Evolutionary conservation across 2,329 filamentous ascomycete species (phyloP), one percentile per base, ranked within the genome.

Genomic region (Aciculosporium take): DNA sequence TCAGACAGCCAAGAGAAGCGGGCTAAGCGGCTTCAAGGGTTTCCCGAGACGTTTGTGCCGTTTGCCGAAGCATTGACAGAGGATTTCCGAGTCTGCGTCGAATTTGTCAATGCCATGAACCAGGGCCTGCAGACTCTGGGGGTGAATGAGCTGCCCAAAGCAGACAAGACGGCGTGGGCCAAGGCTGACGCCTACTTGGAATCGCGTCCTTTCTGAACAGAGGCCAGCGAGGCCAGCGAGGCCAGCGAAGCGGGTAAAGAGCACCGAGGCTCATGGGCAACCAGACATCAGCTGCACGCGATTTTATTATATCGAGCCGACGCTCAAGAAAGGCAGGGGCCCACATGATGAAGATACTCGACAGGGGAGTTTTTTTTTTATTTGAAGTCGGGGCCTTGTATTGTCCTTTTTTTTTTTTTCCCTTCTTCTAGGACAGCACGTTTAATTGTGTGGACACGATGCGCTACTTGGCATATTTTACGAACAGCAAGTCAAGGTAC

Each of bases 91-190:
- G 65, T 74, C 20, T 69, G 68, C 32, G 72, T 69, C 47, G 64
- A 65, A 27, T 77, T 81, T 53, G 71, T 80, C 48, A 65, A 69
- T 42, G 73, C 74, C 4, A 55, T 81, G 28, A 65, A 71, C 47
- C 65, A 64, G 17, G 76, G 75, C 32, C 59, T 81, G n/a, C 67
- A 73, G 56, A 67, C 64, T 8, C 55, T 80, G 7, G 65, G 64
- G 38, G 59, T 57, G 23, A 63, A 67, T 40, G 65, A 72, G 48
- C 51, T 79, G 13, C 51, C 64, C 4, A 55, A 60, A 20, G 56
- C 54, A 2, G 69, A 73, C 48, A 71, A 66, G 56, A 55, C 58
- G 9, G 61, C 62, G 13, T 81, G 76, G 76, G 61, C 68, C 47
- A 68, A 65, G 51, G 74, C 76, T 1, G 65, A 67, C 43, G 59